Conservation (phyloP, 768 basidiomycete genomes). For the Lactifluus rugatus region DNA sequence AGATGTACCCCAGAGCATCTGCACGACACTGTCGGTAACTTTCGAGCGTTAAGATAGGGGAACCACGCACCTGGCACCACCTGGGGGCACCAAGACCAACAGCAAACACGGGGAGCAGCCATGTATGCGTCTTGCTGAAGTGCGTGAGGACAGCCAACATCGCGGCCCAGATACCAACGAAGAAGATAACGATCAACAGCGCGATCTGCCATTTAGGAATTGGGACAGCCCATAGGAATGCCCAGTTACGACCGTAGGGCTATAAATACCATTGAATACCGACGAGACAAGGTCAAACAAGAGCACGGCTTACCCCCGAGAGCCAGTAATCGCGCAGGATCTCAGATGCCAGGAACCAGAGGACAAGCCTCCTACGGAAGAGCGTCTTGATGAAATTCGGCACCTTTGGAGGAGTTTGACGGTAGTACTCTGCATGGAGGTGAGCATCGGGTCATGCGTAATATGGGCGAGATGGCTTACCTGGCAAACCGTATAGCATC, state of each 20-base stretch:
- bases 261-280: constrained; percentile 24
- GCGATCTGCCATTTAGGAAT: constrained; percentile 79
- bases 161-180: constrained; percentile 76
- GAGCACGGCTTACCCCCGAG: constrained; percentile 52
- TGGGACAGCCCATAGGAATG: constrained; percentile 80
- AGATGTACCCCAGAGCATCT: constrained; percentile 94
- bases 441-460: constrained; percentile 9
- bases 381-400: constrained; percentile 86
- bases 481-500: constrained; percentile 80
- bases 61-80: constrained; percentile 72
- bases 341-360: constrained; percentile 93
- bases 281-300: not conserved
- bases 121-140: constrained; percentile 90
- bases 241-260: constrained; percentile 93
- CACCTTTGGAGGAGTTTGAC: constrained; percentile 89
- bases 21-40: not conserved
- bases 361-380: constrained; percentile 81
- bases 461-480: constrained; percentile 30
- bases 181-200: constrained; percentile 73
- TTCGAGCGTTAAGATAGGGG: not conserved
- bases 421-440: constrained; percentile 58
- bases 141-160: constrained; percentile 68
- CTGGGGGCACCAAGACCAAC: constrained; percentile 89
- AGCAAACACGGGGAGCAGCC: constrained; percentile 90
- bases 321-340: constrained; percentile 89